A percentile compares a stretch with the other conserved stretches of the same genome.
Conservation (phyloP, 257 asterid species). For the Gentiana dahurica region DNA sequence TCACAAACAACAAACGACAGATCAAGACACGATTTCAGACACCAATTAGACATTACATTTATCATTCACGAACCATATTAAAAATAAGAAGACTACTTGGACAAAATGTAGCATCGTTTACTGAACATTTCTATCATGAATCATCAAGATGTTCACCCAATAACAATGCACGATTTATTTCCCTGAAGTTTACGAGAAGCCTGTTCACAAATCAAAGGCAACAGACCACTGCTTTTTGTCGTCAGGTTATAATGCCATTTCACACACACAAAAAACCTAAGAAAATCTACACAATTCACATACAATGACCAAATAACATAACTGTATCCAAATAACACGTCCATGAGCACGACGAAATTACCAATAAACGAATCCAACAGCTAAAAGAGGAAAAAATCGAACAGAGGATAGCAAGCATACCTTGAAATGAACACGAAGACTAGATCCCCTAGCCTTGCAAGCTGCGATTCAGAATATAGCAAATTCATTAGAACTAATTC, state of each 20-base stretch:
- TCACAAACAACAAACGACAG: too few species aligned
- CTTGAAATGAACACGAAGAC: conserved; percentile 68
- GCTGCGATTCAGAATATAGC: conserved; percentile 29
- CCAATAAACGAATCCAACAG: background rate
- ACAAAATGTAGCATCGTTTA: conserved; percentile 26
- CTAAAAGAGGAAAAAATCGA: background rate
- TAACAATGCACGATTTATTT: conserved; percentile 32
- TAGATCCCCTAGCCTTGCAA: conserved; percentile 69
- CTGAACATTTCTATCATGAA: conserved; percentile 32
- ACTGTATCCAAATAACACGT: too few species aligned
- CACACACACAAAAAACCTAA: too few species aligned
- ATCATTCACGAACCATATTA: too few species aligned
- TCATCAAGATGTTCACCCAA: conserved; percentile 58
- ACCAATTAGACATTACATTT: too few species aligned
- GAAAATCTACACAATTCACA: too few species aligned
- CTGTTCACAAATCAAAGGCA: conserved; percentile 29
- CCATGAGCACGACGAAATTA: background rate
- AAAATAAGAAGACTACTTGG: too few species aligned
- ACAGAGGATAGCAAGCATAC: conserved; percentile 10
- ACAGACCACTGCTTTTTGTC: conserved; percentile 51
- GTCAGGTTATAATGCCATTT: conserved; percentile 18
- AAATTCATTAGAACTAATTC: too few species aligned
- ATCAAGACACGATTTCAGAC: too few species aligned
- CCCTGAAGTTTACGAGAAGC: conserved; percentile 57
- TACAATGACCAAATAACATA: background rate